A percentile compares a stretch with the other conserved stretches of the same genome.
phyloP scores from a whole-genome alignment of 805 yeast genomes.

The Nakazawaea populi region DNA sequence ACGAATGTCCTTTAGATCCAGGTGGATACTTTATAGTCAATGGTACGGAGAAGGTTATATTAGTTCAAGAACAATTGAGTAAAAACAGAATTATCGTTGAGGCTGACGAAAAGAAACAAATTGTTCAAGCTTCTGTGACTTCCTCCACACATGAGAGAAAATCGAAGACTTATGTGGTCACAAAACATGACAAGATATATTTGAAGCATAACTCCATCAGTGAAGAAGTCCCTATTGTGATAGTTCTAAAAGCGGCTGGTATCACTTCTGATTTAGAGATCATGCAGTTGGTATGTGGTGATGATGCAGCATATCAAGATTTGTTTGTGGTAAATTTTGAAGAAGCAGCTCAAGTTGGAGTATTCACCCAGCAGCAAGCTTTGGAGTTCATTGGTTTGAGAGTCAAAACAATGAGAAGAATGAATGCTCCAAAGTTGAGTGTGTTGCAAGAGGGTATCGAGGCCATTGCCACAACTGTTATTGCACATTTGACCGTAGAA shows the following conservation, averaged over 20 bases:
- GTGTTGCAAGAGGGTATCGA: slow-evolving; percentile 92
- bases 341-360: slow-evolving; percentile 81
- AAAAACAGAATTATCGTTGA: slow-evolving; percentile 98
- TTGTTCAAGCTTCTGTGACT: slow-evolving; percentile 96
- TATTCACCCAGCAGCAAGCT: slow-evolving; percentile 91
- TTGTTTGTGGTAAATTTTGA: slow-evolving; percentile 89
- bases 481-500: slow-evolving; percentile 85
- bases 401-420: slow-evolving; percentile 88
- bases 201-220: slow-evolving; percentile 92
- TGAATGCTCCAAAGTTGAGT: slow-evolving; percentile 73
- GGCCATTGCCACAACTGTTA: slow-evolving; percentile 91
- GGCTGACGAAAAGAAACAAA: slow-evolving; percentile 89
- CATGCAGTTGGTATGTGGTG: slow-evolving; percentile 90
- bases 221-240: slow-evolving; percentile 93
- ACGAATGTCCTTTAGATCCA: slow-evolving; percentile 97
- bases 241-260: slow-evolving; percentile 93
- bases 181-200: slow-evolving; percentile 84
- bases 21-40: slow-evolving; percentile 98
- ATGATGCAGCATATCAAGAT: slow-evolving; percentile 84
- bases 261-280: slow-evolving; percentile 88
- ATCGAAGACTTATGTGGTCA: slow-evolving; percentile 92
- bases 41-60: slow-evolving; percentile 95
- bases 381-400: slow-evolving; percentile 84
- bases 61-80: slow-evolving; percentile 94
- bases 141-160: slow-evolving; percentile 98